These are phyloP conservation scores for Trichophyton simii DNA, from an alignment of 2,329 filamentous ascomycete genomes.

Conservation along the genomic window DNA sequence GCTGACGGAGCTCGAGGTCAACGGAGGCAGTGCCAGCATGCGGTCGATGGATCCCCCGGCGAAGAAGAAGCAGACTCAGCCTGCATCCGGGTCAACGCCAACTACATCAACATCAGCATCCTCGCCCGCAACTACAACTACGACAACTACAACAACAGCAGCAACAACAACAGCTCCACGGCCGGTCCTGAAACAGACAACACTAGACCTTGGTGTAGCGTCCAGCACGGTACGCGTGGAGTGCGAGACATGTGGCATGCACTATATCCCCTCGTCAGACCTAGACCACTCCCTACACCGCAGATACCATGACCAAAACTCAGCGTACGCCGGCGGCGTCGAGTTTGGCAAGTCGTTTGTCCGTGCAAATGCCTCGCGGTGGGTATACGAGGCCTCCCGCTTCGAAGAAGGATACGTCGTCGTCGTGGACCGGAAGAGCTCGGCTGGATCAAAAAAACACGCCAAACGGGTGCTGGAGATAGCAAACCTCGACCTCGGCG, in stretches of 20 bases:
- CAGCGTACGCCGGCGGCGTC: conserved; percentile 48
- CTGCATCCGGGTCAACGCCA: too few species aligned
- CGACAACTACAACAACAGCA: not conserved
- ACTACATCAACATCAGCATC: not conserved
- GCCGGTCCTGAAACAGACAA: conserved; percentile 43
- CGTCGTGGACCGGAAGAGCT: conserved; percentile 45
- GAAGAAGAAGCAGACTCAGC: conserved; percentile 18
- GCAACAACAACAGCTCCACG: conserved; percentile 7
- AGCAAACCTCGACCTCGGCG: conserved; percentile 50
- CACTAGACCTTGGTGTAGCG: conserved; percentile 42
- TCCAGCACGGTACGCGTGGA: conserved; percentile 40
- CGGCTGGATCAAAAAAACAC: conserved; percentile 38
- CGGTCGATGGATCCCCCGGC: conserved; percentile 25
- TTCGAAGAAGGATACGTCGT: conserved; percentile 43
- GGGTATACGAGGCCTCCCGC: conserved; percentile 40
- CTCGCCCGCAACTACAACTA: not conserved
- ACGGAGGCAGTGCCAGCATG: conserved; percentile 28
- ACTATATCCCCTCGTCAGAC: conserved; percentile 49
- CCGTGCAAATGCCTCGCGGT: conserved; percentile 38
- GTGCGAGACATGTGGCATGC: conserved; percentile 52
- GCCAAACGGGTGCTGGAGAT: conserved; percentile 48
- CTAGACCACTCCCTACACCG: conserved; percentile 52
- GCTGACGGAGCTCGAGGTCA: conserved; percentile 32
- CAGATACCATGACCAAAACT: conserved; percentile 47
- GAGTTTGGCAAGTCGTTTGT: conserved; percentile 48